These are phyloP conservation scores for Mucor piriformis DNA, from an alignment of 371 early-diverging fungal species.

Conservation along the genomic window DNA sequence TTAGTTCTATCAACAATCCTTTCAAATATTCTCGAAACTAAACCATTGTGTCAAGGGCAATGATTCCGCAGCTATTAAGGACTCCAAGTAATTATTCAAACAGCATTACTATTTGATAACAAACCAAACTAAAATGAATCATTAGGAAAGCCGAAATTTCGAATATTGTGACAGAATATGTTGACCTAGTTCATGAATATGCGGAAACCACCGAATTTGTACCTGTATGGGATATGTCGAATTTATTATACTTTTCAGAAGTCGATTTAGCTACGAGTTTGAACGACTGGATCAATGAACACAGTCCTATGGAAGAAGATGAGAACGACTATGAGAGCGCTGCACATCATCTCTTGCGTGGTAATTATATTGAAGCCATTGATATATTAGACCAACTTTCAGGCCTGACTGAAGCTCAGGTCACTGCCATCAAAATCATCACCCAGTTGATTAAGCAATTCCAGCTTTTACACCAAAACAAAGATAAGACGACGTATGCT, in stretches of 20 bases:
- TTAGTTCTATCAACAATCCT: slow-evolving; percentile 9
- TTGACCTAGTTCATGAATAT: background rate
- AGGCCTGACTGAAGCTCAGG: background rate
- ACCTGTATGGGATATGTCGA: slow-evolving; percentile 6
- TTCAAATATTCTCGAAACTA: background rate
- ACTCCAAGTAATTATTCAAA: background rate
- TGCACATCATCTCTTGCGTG: slow-evolving; percentile 10
- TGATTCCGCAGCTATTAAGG: background rate
- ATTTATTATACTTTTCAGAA: slow-evolving; percentile 8
- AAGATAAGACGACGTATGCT: too few species aligned
- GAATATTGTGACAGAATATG: background rate
- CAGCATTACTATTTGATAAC: too few species aligned
- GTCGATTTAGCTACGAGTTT: background rate
- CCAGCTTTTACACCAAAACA: background rate
- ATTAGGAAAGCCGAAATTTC: background rate
- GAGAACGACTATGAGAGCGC: background rate
- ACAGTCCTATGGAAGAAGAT: background rate
- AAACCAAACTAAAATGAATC: too few species aligned
- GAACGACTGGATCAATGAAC: slow-evolving; percentile 5
- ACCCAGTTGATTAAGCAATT: background rate
- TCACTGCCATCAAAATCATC: background rate
- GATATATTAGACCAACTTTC: background rate
- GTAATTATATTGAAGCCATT: slow-evolving; percentile 2
- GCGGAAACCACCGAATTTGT: background rate
- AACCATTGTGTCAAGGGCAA: background rate